phyloP scores from a whole-genome alignment of 2,329 filamentous ascomycete species.

The Sporothrix luriei region DNA sequence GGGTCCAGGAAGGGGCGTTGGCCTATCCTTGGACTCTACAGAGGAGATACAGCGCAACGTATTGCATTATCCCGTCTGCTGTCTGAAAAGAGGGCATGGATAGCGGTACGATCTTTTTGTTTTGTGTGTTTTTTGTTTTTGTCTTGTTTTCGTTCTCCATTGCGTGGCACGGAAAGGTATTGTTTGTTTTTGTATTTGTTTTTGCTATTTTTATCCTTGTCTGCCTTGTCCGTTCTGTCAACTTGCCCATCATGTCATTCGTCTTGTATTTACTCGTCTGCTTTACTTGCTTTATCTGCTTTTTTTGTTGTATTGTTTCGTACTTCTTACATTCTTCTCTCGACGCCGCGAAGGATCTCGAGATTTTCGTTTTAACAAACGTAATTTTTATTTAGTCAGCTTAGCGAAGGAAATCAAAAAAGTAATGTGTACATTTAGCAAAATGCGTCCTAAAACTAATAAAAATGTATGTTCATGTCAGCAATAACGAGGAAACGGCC shows the following conservation, averaged over 20 bases:
- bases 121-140: background rate
- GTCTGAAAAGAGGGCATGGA: background rate
- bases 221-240: slow-evolving; percentile 1
- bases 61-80: background rate
- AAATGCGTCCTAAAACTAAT: too few species aligned
- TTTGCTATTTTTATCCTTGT: background rate
- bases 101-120: background rate
- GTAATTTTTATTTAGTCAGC: slow-evolving; percentile 10
- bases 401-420: slow-evolving; percentile 22
- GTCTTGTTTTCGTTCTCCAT: background rate
- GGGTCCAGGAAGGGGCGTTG: background rate
- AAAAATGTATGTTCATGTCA: too few species aligned
- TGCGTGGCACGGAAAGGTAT: slow-evolving; percentile 18
- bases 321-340: background rate
- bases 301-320: background rate
- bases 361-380: slow-evolving; percentile 3
- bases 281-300: background rate
- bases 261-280: background rate
- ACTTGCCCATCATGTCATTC: background rate
- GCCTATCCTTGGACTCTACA: background rate
- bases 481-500: too few species aligned
- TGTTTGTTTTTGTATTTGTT: background rate
- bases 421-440: slow-evolving; percentile 1
- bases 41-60: background rate
- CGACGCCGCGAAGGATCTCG: background rate